Evolutionary conservation across 352 stramenopile genomes (phyloP).

Genomic region (Phytophthora quininea): DNA sequence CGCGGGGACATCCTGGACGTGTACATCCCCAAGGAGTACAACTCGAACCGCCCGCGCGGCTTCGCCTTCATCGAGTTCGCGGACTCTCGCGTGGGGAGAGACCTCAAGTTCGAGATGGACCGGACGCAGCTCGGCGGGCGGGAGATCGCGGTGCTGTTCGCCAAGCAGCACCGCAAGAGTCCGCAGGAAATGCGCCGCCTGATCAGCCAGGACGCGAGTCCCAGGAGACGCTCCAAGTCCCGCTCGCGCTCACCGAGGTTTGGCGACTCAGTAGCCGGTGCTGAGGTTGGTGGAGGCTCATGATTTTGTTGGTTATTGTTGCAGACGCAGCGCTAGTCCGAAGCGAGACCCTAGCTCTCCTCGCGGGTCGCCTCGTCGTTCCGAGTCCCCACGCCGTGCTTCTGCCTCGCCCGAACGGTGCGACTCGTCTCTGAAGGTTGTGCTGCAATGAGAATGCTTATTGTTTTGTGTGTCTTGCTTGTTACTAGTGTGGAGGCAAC

Average conservation of each 20-base stretch:
- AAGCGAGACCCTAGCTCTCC: conserved; percentile 23
- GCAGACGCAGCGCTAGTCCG: conserved; percentile 31
- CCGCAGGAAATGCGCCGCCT: conserved; percentile 73
- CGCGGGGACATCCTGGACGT: conserved; percentile 66
- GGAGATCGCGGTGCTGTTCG: conserved; percentile 84
- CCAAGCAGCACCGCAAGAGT: conserved; percentile 79
- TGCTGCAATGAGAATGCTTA: background rate
- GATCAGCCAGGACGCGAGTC: conserved; percentile 23
- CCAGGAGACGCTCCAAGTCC: conserved; percentile 31
- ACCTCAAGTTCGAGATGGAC: conserved; percentile 81
- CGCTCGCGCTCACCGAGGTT: conserved; percentile 22
- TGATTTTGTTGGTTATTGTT: background rate
- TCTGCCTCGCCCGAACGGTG: conserved; percentile 32
- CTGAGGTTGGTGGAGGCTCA: too few relatives aligned
- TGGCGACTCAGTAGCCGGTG: too few relatives aligned
- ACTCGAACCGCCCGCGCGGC: conserved; percentile 59
- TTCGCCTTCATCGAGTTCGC: conserved; percentile 88
- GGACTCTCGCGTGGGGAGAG: conserved; percentile 63
- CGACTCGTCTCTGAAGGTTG: conserved; percentile 6
- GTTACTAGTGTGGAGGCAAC: background rate
- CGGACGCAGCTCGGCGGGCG: conserved; percentile 62
- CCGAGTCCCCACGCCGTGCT: conserved; percentile 20
- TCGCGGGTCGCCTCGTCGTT: conserved; percentile 21
- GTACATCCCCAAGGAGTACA: conserved; percentile 70
- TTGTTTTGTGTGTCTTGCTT: background rate